Base-by-base conservation (phyloP, 306 rosid genomes). In the Sicyos baderoa region DNA sequence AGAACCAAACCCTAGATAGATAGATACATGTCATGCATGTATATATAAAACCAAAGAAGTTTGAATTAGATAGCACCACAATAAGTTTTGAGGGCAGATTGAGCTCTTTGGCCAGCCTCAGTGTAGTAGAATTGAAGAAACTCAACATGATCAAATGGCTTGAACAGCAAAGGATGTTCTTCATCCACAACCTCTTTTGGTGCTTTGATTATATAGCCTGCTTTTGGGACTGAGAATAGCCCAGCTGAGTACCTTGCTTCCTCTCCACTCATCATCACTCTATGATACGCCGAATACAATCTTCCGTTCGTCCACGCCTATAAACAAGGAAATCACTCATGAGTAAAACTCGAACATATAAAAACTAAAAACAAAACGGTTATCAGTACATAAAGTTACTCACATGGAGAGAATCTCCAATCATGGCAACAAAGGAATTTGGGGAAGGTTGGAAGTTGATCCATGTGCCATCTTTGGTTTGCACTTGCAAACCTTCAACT, bases 281-380 rank as follows among this genome's bases (percentile, higher is more conserved):
- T 23, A 51, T 88, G 97, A 72, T 63, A 53, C 0, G 95, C 76
- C 0, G 97, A 75, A 74, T 88, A 78, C 11, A 88, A 11, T 74
- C 87, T 65, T 0, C 95, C 95, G 5, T 91, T 88, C 73, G 88
- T 17, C 95, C 95, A 86, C 40, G 97, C 95, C 95, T 88, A 40
- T 72, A 29, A 29, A 29, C 35, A 29, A 29, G 4, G 35, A 29
- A 29, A 29, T 29, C 35, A 29, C 35, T 29, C 35, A 2, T 3
- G 4, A 29, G 35, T 29, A 29, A 3, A 29, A 29, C 35, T 29
- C 2, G 35, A 59, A 59, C 23, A 37, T 23, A n/a, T n/a, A n/a
- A 64, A 18, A 17, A 11, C 21, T 14, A 9, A 37, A 59, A n/a
- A 14, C 61, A 53, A 68, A 53, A 23, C 0, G 4, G 17, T 1